Evolutionary conservation across 257 asterid species (phyloP).

Genomic region (Ajuga chamaepitys): DNA sequence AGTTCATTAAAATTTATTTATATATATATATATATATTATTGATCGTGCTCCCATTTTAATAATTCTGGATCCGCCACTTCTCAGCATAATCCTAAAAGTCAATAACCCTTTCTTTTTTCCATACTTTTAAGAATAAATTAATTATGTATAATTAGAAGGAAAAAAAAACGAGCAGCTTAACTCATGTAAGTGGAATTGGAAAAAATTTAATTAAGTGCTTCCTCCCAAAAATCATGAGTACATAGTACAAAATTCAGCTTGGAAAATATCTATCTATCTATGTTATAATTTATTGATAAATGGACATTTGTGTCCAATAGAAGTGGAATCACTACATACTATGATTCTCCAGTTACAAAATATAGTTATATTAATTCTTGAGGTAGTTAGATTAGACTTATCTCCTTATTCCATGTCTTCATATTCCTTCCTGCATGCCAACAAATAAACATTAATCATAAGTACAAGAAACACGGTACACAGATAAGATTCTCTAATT

Average conservation of each 20-base stretch:
- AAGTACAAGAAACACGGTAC: too few relatives aligned
- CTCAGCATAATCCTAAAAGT: too few relatives aligned
- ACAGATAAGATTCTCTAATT: too few relatives aligned
- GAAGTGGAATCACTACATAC: conserved; percentile 2
- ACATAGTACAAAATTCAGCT: background rate
- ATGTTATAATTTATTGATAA: background rate
- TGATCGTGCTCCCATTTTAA: too few relatives aligned
- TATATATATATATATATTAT: too few relatives aligned
- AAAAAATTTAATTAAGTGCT: conserved; percentile 21
- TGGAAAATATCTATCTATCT: background rate
- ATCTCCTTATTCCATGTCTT: conserved; percentile 4
- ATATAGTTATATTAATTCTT: conserved; percentile 6
- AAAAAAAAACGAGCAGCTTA: background rate
- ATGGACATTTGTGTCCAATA: conserved; percentile 6
- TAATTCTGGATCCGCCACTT: too few relatives aligned
- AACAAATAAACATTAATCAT: background rate
- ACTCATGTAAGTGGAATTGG: background rate
- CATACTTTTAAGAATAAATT: too few relatives aligned
- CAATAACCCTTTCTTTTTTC: too few relatives aligned
- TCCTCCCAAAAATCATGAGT: conserved; percentile 22
- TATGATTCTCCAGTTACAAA: conserved; percentile 15
- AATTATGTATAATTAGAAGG: too few relatives aligned
- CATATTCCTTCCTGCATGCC: conserved; percentile 24
- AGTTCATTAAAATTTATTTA: too few relatives aligned
- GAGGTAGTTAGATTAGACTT: background rate